These are phyloP conservation scores for Syzygium aromaticum DNA, from an alignment of 345 rosid species.

Conservation along the genomic window DNA sequence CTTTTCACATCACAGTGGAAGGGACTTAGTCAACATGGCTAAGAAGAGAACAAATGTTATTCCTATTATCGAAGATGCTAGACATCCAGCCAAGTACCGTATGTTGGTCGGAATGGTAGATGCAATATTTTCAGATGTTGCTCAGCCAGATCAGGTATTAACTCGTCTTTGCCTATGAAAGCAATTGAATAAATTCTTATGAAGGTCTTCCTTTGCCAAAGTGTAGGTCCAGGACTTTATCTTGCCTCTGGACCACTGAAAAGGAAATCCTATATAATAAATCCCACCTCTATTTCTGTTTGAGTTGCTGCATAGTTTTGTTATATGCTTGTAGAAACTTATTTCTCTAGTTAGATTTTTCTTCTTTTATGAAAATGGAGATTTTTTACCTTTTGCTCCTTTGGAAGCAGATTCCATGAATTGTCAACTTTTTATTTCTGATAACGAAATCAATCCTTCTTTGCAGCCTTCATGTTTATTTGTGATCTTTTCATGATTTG, in stretches of 20 bases:
- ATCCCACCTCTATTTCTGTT: not conserved
- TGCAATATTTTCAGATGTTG: constrained; percentile 98
- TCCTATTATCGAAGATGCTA: constrained; percentile 95
- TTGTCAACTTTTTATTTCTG: not conserved
- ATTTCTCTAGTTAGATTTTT: not conserved
- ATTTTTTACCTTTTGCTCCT: not conserved
- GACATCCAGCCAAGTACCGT: constrained; percentile 90
- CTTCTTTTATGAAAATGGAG: not conserved
- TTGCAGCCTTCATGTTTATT: not conserved
- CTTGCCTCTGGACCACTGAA: not conserved
- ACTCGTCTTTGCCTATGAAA: not conserved
- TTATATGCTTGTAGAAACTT: not conserved
- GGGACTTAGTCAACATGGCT: constrained; percentile 98
- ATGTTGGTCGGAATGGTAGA: constrained; percentile 99
- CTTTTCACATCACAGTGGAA: constrained; percentile 82
- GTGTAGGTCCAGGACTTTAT: not conserved
- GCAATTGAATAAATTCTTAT: not conserved
- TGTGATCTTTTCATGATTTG: not conserved
- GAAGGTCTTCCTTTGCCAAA: not conserved
- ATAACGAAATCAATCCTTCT: not conserved
- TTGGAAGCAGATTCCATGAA: not conserved
- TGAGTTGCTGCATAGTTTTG: not conserved
- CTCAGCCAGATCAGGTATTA: constrained; percentile 97
- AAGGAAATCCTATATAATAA: not conserved
- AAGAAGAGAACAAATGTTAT: constrained; percentile 91